Evolutionary conservation across 164 flowering plant species (phyloP).

Genomic region (Tinospora cordifolia): DNA sequence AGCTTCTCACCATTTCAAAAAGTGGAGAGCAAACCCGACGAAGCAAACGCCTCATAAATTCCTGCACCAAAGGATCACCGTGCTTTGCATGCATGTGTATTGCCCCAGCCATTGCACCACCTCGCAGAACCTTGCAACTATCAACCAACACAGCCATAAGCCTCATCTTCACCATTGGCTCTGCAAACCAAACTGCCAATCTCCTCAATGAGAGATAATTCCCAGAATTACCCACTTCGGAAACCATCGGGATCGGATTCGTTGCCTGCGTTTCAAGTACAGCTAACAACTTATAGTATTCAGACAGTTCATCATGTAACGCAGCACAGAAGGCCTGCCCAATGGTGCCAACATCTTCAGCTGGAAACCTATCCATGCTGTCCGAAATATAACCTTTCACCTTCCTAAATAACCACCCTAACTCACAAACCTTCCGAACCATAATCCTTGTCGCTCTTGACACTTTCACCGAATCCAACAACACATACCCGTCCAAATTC

Average conservation of each 20-base stretch:
- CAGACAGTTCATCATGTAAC: slow-evolving; percentile 83
- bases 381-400: slow-evolving; percentile 76
- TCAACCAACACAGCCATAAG: slow-evolving; percentile 94
- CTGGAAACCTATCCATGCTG: slow-evolving; percentile 71
- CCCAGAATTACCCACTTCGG: slow-evolving; percentile 48
- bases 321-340: slow-evolving; percentile 99
- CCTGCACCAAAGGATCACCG: slow-evolving; percentile 87
- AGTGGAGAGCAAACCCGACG: slow-evolving; percentile 89
- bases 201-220: slow-evolving; percentile 88
- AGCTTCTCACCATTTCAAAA: slow-evolving; percentile 98
- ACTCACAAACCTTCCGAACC: slow-evolving; percentile 74
- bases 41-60: slow-evolving; percentile 80
- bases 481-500: slow-evolving; percentile 49
- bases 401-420: slow-evolving; percentile 86
- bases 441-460: slow-evolving; percentile 56
- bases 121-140: slow-evolving; percentile 70
- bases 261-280: slow-evolving; percentile 83
- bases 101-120: slow-evolving; percentile 99
- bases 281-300: slow-evolving; percentile 84
- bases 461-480: slow-evolving; percentile 49
- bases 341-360: slow-evolving; percentile 93
- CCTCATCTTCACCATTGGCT: slow-evolving; percentile 94
- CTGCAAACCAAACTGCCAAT: slow-evolving; percentile 88
- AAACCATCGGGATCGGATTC: slow-evolving; percentile 81
- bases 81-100: slow-evolving; percentile 93